These are phyloP conservation scores for Lentinula sp. DNA, from an alignment of 768 basidiomycete species.

Conservation along the genomic window DNA sequence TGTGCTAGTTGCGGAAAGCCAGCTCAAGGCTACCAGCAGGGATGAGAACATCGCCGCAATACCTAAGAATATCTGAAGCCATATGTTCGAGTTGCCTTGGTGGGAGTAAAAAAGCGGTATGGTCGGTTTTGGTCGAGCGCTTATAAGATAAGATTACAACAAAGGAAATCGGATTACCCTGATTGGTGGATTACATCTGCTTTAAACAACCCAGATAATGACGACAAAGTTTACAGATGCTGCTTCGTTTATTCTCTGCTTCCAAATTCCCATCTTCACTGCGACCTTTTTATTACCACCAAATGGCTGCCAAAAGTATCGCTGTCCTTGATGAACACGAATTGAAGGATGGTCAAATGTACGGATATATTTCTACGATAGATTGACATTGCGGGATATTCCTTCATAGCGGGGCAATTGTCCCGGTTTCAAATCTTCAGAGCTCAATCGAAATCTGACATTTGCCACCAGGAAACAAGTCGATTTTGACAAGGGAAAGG, in stretches of 20 bases:
- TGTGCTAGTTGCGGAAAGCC: neutral
- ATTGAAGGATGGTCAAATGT: slow-evolving; percentile 66
- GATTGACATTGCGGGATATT: neutral
- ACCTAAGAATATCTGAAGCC: neutral
- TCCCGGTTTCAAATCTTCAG: neutral
- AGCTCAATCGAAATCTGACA: neutral
- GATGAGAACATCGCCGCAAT: neutral
- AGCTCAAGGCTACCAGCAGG: neutral
- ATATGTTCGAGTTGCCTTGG: neutral
- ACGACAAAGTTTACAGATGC: neutral
- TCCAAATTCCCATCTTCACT: slow-evolving; percentile 1
- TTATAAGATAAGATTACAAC: neutral
- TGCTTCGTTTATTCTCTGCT: neutral
- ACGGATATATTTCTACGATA: neutral
- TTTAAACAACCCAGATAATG: neutral
- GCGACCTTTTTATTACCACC: slow-evolving; percentile 1
- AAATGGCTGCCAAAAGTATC: slow-evolving; percentile 45
- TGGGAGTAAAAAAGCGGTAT: neutral
- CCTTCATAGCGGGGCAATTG: neutral
- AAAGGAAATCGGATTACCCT: neutral
- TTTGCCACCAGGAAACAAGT: slow-evolving; percentile 68
- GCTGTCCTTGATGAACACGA: slow-evolving; percentile 54
- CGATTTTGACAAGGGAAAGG: slow-evolving; percentile 69
- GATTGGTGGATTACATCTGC: neutral
- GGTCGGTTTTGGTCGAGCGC: neutral